Percentiles rank a stretch among this genome's conserved stretches.
These are phyloP conservation scores for Penicillium paxilli DNA, from an alignment of 495 filamentous ascomycete genomes.

Conservation along the genomic window DNA sequence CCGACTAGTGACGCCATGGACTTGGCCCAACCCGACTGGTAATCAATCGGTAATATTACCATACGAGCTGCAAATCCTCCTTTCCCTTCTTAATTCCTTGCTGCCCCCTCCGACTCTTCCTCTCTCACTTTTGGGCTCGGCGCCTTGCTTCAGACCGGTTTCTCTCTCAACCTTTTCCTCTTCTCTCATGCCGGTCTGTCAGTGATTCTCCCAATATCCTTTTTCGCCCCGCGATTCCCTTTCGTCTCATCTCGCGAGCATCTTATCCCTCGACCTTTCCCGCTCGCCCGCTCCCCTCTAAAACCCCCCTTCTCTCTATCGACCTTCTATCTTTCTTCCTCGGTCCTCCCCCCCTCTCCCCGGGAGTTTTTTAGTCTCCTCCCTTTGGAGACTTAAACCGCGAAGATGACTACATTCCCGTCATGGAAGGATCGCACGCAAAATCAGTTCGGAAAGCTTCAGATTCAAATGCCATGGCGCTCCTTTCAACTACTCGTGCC, in stretches of 20 bases:
- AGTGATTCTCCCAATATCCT: slow-evolving; percentile 26
- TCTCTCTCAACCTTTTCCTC: slow-evolving; percentile 21
- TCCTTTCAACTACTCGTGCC: slow-evolving; percentile 58
- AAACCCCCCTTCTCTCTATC: no score
- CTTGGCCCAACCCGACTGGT: slow-evolving; percentile 12
- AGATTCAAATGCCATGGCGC: slow-evolving; percentile 51
- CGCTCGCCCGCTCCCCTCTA: slow-evolving; percentile 7
- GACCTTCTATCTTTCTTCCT: no score
- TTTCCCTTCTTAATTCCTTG: slow-evolving; percentile 9
- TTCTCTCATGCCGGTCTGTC: slow-evolving; percentile 30
- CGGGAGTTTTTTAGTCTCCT: slow-evolving; percentile 27
- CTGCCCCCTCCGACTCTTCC: slow-evolving; percentile 5
- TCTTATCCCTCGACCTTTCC: slow-evolving; percentile 25
- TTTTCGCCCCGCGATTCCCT: slow-evolving; percentile 16
- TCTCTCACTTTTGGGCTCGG: slow-evolving; percentile 20
- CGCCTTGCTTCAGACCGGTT: slow-evolving; percentile 24
- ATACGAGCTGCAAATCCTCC: slow-evolving; percentile 11
- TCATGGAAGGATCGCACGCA: slow-evolving; percentile 54
- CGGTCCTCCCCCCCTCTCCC: slow-evolving; percentile 3
- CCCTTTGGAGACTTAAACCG: slow-evolving; percentile 23
- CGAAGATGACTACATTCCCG: slow-evolving; percentile 44
- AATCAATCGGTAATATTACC: slow-evolving; percentile 11
- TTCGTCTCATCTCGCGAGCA: slow-evolving; percentile 25
- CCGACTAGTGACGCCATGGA: slow-evolving; percentile 31
- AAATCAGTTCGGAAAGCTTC: slow-evolving; percentile 48